These are phyloP conservation scores for Lachancea meyersii DNA, from an alignment of 805 yeast species.

Conservation along the genomic window DNA sequence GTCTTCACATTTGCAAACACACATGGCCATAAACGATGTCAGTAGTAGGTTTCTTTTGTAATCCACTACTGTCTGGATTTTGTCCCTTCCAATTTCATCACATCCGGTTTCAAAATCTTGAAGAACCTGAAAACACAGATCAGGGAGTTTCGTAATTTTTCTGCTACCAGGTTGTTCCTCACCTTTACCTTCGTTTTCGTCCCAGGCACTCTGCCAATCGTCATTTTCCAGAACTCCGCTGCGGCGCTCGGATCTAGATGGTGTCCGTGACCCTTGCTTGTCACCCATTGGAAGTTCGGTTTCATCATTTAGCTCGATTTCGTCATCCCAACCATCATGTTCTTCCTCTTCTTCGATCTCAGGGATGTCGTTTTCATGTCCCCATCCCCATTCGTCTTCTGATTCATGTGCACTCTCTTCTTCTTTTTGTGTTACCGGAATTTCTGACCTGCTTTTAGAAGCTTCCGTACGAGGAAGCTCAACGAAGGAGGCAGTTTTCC, in stretches of 20 bases:
- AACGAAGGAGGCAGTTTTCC: conserved; percentile 3
- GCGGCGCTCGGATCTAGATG: neutral
- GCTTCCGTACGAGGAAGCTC: neutral
- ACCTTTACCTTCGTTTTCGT: neutral
- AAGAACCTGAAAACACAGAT: conserved; percentile 11
- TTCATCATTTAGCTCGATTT: conserved; percentile 2
- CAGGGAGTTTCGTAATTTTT: conserved; percentile 19
- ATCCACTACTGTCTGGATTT: conserved; percentile 14
- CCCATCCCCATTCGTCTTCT: conserved; percentile 25
- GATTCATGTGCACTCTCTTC: neutral
- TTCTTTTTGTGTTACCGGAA: neutral
- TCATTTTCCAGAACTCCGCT: neutral
- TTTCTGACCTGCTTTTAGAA: neutral
- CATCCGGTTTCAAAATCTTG: conserved; percentile 15
- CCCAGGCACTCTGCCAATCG: conserved; percentile 8
- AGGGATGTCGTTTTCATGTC: conserved; percentile 11
- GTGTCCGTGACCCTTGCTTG: neutral
- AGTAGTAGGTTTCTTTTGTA: conserved; percentile 28
- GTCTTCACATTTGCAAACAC: conserved; percentile 16
- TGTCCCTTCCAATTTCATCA: conserved; percentile 12
- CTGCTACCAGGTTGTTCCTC: conserved; percentile 2
- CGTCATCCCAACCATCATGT: conserved; percentile 21
- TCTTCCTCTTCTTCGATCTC: conserved; percentile 15
- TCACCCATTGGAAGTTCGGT: neutral
- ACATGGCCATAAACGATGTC: conserved; percentile 24